phyloP scores from a whole-genome alignment of 108 stramenopile genomes.

The Nitzschia putrida region DNA sequence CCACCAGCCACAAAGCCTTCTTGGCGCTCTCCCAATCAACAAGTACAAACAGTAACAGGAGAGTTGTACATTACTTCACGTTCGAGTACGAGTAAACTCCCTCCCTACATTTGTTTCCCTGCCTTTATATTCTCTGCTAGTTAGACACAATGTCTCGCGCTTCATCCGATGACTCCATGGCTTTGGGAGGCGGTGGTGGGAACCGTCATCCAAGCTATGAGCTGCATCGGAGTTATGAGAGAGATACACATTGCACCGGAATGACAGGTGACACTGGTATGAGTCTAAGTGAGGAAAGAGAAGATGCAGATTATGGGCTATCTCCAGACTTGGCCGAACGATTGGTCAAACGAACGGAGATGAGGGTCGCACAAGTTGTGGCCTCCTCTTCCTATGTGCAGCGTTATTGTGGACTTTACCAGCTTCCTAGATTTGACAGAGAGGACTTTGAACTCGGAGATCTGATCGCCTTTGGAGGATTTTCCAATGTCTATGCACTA shows the following conservation, averaged over 20 bases:
- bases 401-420: conserved; percentile 41
- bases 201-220: conserved; percentile 36
- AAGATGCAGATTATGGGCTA: conserved; percentile 42
- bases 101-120: too few species aligned
- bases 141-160: conserved; percentile 4
- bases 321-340: conserved; percentile 48
- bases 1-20: too few species aligned
- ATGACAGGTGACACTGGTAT: conserved; percentile 38
- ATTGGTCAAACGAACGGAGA: conserved; percentile 53
- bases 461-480: conserved; percentile 58
- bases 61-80: too few species aligned
- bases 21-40: too few species aligned
- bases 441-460: conserved; percentile 55
- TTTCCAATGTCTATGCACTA: conserved; percentile 48
- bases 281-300: conserved; percentile 23
- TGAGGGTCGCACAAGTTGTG: conserved; percentile 52
- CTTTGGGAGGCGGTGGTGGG: not conserved
- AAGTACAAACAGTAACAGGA: too few species aligned
- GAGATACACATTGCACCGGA: conserved; percentile 31
- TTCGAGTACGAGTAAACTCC: too few species aligned
- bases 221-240: conserved; percentile 32
- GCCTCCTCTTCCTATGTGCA: conserved; percentile 46
- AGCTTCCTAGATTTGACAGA: conserved; percentile 47
- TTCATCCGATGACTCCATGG: conserved; percentile 36
- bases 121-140: too few species aligned